phyloP scores from a whole-genome alignment of 2,329 filamentous ascomycete genomes.

The Mycosphaerella arachidis region DNA sequence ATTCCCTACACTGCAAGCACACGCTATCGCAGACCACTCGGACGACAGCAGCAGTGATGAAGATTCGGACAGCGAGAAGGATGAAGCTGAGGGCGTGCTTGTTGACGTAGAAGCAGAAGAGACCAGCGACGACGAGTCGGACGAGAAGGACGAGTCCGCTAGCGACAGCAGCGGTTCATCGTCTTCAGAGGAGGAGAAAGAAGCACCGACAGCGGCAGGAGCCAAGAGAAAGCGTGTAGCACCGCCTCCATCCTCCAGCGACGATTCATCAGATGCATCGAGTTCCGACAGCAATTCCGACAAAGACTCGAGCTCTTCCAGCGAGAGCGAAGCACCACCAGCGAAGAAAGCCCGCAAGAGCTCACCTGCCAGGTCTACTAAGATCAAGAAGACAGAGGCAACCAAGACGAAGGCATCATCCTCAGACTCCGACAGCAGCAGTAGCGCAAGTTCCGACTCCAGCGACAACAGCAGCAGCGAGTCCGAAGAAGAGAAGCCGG shows the following conservation, averaged over 20 bases:
- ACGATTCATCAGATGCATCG: conserved; percentile 6
- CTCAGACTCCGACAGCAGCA: conserved; percentile 27
- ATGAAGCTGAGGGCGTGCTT: conserved; percentile 14
- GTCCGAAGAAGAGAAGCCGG: conserved; percentile 17
- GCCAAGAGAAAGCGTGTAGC: conserved; percentile 1
- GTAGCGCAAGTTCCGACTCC: conserved; percentile 32
- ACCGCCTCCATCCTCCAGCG: conserved; percentile 1
- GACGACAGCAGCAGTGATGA: conserved; percentile 10
- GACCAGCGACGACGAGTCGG: conserved; percentile 23
- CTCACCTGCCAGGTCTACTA: conserved; percentile 8
- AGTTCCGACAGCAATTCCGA: conserved; percentile 12
- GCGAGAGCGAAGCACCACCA: conserved; percentile 29
- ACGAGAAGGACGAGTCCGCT: conserved; percentile 13
- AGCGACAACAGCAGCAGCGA: conserved; percentile 40
- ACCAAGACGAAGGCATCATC: conserved; percentile 23
- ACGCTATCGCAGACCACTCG: conserved; percentile 13
- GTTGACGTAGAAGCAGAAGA: conserved; percentile 24
- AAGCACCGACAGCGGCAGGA: not conserved
- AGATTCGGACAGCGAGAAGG: conserved; percentile 14
- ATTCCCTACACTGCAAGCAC: conserved; percentile 15
- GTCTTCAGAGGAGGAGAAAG: not conserved
- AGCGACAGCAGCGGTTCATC: conserved; percentile 3
- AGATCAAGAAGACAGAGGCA: conserved; percentile 22
- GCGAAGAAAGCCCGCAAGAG: conserved; percentile 29
- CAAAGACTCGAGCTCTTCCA: conserved; percentile 16